Percentiles rank a stretch among this genome's conserved stretches.
phyloP scores from a whole-genome alignment of 352 stramenopile genomes.

The Globisporangium perplexum region DNA sequence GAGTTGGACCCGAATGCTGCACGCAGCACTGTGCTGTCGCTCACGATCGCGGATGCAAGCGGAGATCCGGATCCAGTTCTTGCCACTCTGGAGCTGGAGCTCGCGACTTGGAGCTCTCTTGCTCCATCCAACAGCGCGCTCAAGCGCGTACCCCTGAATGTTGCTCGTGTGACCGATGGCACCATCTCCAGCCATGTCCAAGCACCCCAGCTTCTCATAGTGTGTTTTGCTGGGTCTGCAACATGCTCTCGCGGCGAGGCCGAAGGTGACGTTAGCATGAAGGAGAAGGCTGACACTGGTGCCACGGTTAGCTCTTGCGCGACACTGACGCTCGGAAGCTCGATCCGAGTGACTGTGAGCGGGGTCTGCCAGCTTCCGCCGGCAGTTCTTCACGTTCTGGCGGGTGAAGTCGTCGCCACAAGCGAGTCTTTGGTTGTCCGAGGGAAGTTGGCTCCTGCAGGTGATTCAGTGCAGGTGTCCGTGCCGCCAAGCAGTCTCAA shows the following conservation, averaged over 20 bases:
- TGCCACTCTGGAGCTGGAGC: no score
- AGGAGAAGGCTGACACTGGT: neutral
- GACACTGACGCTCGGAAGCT: slow-evolving; percentile 4
- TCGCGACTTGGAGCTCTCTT: no score
- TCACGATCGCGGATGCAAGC: slow-evolving; percentile 3
- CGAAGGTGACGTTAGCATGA: neutral
- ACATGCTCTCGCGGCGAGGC: no score
- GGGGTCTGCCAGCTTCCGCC: slow-evolving; percentile 4
- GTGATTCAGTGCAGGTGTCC: neutral
- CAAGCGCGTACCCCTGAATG: no score
- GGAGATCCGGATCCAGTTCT: neutral
- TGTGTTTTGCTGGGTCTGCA: no score
- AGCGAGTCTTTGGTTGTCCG: neutral
- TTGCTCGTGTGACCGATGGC: no score
- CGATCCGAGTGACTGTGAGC: neutral
- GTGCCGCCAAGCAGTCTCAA: neutral
- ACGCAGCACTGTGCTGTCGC: neutral
- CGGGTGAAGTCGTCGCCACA: neutral
- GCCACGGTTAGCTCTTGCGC: neutral
- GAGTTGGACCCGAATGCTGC: neutral
- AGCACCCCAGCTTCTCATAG: no score
- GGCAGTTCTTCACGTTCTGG: neutral
- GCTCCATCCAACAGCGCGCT: no score
- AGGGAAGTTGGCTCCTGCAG: slow-evolving; percentile 1
- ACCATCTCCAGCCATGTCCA: no score